Conservation (phyloP, 1,139 yeast genomes). For the Kurtzmaniella quercitrusa region DNA sequence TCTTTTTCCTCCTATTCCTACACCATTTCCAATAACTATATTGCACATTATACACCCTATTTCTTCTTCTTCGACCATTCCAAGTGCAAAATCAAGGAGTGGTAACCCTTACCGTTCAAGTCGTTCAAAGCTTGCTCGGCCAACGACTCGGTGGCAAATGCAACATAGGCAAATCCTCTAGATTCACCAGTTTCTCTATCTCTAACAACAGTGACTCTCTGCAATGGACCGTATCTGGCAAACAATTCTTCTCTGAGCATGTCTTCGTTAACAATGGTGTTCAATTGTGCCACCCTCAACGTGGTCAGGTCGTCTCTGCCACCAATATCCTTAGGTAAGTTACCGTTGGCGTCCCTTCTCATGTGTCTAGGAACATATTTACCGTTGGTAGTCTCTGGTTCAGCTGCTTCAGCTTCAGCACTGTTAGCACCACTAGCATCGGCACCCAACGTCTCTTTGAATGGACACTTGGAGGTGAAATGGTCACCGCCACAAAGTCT, state of each 20-base stretch:
- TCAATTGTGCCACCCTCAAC: constrained; percentile 86
- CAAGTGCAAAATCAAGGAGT: constrained; percentile 79
- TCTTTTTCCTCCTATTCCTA: not conserved
- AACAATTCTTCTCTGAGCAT: constrained; percentile 73
- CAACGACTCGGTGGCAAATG: constrained; percentile 61
- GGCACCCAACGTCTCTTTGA: constrained; percentile 80
- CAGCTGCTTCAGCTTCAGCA: constrained; percentile 26
- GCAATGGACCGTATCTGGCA: constrained; percentile 66
- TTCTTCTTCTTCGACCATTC: constrained; percentile 54
- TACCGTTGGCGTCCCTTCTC: constrained; percentile 59
- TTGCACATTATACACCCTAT: constrained; percentile 8
- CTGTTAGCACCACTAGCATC: constrained; percentile 26
- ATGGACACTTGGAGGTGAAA: constrained; percentile 94
- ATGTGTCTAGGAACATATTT: constrained; percentile 79
- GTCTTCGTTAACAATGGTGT: constrained; percentile 79
- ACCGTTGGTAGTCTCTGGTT: constrained; percentile 29
- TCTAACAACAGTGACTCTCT: constrained; percentile 80
- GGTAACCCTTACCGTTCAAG: constrained; percentile 89
- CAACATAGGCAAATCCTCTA: constrained; percentile 96
- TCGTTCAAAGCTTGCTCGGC: constrained; percentile 79
- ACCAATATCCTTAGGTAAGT: constrained; percentile 44
- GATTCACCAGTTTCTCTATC: constrained; percentile 93
- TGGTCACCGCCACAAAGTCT: constrained; percentile 94
- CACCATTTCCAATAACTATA: not conserved
- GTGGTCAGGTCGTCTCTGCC: constrained; percentile 84